These are phyloP conservation scores for Candida jianshihensis DNA, from an alignment of 805 yeast genomes.

Conservation along the genomic window DNA sequence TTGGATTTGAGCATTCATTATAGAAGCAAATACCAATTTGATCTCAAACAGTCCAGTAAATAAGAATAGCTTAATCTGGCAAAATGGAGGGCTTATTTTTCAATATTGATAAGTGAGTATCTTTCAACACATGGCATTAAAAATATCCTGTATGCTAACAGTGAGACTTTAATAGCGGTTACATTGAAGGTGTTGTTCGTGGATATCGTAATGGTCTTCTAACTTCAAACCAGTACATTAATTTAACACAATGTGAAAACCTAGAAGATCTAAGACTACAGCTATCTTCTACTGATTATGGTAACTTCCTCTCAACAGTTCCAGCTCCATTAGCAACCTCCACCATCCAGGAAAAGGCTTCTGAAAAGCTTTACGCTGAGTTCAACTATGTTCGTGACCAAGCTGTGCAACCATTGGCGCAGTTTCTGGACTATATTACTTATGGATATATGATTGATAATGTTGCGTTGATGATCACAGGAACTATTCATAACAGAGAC, in stretches of 20 bases:
- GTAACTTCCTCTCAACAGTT: constrained; percentile 77
- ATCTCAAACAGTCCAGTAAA: too few relatives aligned
- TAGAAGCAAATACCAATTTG: too few relatives aligned
- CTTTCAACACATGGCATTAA: not conserved
- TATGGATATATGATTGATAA: constrained; percentile 99
- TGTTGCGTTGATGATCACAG: constrained; percentile 92
- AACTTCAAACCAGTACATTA: constrained; percentile 73
- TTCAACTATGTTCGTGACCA: constrained; percentile 82
- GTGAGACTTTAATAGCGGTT: constrained; percentile 44
- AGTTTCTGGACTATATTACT: constrained; percentile 86
- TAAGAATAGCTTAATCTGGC: not conserved
- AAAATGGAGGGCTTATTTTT: constrained; percentile 90
- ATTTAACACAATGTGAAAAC: constrained; percentile 92
- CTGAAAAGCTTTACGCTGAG: constrained; percentile 69
- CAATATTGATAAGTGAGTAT: constrained; percentile 56
- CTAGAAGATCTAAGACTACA: constrained; percentile 92
- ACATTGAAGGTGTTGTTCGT: constrained; percentile 88
- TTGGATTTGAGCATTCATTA: too few relatives aligned
- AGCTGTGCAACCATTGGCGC: constrained; percentile 70
- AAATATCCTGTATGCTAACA: constrained; percentile 5
- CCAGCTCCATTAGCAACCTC: constrained; percentile 82
- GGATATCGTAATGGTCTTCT: constrained; percentile 87
- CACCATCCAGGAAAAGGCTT: constrained; percentile 74
- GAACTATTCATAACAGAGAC: constrained; percentile 93
- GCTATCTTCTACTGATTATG: constrained; percentile 93